A percentile compares a stretch with the other conserved stretches of the same genome.
Conservation (phyloP, 2,329 filamentous ascomycete genomes). For the Trichoderma arundinaceum region DNA sequence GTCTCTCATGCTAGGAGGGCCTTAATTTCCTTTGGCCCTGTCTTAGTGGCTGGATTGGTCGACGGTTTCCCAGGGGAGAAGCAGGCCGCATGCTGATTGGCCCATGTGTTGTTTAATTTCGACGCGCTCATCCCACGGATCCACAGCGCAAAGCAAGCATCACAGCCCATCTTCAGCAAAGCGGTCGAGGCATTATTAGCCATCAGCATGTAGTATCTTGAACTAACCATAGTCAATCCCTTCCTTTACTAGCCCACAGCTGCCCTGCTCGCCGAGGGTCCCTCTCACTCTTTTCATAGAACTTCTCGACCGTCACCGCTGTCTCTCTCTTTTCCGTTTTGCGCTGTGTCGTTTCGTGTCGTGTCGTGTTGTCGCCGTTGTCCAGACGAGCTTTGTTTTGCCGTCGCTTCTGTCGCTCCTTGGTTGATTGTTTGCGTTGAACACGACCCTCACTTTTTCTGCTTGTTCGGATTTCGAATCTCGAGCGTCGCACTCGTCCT, state of each 20-base stretch:
- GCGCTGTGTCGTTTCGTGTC: conserved; percentile 26
- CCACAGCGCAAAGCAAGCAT: conserved; percentile 27
- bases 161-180: conserved; percentile 27
- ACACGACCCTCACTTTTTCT: conserved; percentile 24
- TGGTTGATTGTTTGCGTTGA: conserved; percentile 17
- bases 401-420: conserved; percentile 24
- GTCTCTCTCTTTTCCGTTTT: conserved; percentile 30
- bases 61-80: conserved; percentile 34
- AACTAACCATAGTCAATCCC: conserved; percentile 31
- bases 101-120: conserved; percentile 37
- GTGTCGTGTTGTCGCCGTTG: conserved; percentile 24
- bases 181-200: conserved; percentile 30
- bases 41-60: conserved; percentile 29
- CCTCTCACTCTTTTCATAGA: conserved; percentile 30
- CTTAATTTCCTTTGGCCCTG: conserved; percentile 32
- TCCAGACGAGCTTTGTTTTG: conserved; percentile 20
- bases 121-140: conserved; percentile 32
- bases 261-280: conserved; percentile 25
- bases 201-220: conserved; percentile 14
- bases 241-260: conserved; percentile 28
- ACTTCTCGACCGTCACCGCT: conserved; percentile 24
- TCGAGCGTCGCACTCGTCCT: conserved; percentile 17
- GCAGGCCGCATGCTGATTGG: conserved; percentile 38
- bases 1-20: conserved; percentile 24
- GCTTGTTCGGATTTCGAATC: conserved; percentile 11